Base-by-base conservation (phyloP, 805 yeast genomes). In the Lachancea waltii region DNA sequence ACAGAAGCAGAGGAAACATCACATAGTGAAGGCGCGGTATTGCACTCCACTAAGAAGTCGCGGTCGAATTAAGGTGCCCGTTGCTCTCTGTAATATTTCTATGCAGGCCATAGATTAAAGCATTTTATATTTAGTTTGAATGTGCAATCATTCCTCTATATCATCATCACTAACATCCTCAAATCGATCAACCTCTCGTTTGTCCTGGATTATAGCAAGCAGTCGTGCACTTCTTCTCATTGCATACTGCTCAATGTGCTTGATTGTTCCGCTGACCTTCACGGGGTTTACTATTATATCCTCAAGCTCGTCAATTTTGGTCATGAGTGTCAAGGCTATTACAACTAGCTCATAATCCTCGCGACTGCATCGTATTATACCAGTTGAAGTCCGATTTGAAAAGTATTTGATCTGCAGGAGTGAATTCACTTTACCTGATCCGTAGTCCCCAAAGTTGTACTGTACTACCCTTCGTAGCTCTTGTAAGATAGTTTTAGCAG, bases 201-300 rank as follows among this genome's bases (percentile, higher is more conserved):
- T 27, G 20, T 21, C 34, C 14, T 41, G 38, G 15, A 56, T 33
- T 3, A 48, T 31, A 8, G 47, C 37, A 17, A 50, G 25, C 4
- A 53, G 39, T 33, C 48, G 50, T 16, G 44, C 39, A 37, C 45
- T 49, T 65, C 53, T 75, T 66, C 39, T 69, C 20, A 85, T 76
- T 0, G 87, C 81, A 41, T 68, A 73, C 46, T 77, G 72, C 54
- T 89, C 95, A 46, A 94, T 75, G 53, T 85, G 85, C 54, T 79
- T 80, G 22, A 89, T 87, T 0, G 96, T 86, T 0, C 96, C 97
- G 52, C 95, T 80, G 0, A 85, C 77, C 41, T 81, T 82, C 4
- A 73, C 62, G 20, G 84, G 79, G 38, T 79, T 68, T 11, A 87
- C 58, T 8, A 81, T 69, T 4, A 77, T 72, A 0, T 58, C 60